A percentile compares a stretch with the other conserved stretches of the same genome.
phyloP scores from a whole-genome alignment of 352 stramenopile genomes.

The Thalassiosira gravida region DNA sequence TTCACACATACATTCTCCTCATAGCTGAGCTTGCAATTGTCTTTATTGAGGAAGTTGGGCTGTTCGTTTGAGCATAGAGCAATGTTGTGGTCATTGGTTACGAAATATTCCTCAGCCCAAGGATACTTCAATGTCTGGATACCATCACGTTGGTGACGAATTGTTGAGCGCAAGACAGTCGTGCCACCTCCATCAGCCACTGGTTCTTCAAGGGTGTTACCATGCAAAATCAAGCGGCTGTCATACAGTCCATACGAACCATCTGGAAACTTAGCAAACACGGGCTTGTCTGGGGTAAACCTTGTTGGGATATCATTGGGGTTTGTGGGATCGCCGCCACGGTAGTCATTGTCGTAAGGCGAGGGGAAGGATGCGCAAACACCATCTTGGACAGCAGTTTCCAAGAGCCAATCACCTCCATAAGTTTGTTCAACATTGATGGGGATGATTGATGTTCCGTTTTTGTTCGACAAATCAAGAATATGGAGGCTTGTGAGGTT shows the following conservation, averaged over 20 bases:
- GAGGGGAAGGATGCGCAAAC: constrained; percentile 50
- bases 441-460: constrained; percentile 13
- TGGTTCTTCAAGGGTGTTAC: constrained; percentile 56
- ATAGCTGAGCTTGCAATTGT: constrained; percentile 44
- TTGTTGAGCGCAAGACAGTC: constrained; percentile 44
- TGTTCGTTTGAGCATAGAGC: constrained; percentile 58
- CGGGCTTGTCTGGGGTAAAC: constrained; percentile 53
- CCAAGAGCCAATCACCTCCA: constrained; percentile 54
- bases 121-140: constrained; percentile 22
- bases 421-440: constrained; percentile 63
- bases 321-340: constrained; percentile 39
- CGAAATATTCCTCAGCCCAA: constrained; percentile 15
- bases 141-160: constrained; percentile 33
- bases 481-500: constrained; percentile 43
- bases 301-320: constrained; percentile 39
- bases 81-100: constrained; percentile 60
- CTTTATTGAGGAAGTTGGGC: constrained; percentile 61
- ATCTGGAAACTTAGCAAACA: constrained; percentile 55
- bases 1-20: constrained; percentile 51
- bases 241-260: constrained; percentile 56
- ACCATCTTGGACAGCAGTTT: constrained; percentile 47
- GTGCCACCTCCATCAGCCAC: constrained; percentile 50
- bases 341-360: constrained; percentile 67
- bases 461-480: constrained; percentile 42
- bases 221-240: constrained; percentile 47